Conservation (phyloP, 2,329 filamentous ascomycete species). For the Alternaria consortialis region DNA sequence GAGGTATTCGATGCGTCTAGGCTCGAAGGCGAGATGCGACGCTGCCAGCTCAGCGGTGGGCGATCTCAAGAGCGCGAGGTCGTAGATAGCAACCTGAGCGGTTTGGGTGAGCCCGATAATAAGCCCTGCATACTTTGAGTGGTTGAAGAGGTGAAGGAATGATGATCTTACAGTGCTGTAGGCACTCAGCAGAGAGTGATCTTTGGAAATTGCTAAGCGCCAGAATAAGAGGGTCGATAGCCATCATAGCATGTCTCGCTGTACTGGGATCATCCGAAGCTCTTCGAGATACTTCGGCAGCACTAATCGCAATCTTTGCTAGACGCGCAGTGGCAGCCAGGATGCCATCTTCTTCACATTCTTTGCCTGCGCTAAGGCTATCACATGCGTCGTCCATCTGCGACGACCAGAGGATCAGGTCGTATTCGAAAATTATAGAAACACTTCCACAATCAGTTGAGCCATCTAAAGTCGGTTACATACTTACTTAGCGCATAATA, state of each 20-base stretch:
- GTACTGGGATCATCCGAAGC: conserved; percentile 18
- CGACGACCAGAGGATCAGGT: conserved; percentile 65
- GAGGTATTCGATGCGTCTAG: conserved; percentile 25
- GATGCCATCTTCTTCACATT: conserved; percentile 61
- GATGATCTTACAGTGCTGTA: conserved; percentile 24
- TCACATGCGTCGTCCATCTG: conserved; percentile 67
- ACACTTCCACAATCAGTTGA: conserved; percentile 24
- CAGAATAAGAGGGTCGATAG: conserved; percentile 23
- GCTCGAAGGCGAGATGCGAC: conserved; percentile 5
- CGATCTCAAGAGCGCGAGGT: conserved; percentile 20
- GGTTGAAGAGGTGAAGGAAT: neutral
- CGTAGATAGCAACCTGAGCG: conserved; percentile 26
- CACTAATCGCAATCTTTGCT: conserved; percentile 34
- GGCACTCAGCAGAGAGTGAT: conserved; percentile 12
- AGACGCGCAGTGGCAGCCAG: conserved; percentile 56
- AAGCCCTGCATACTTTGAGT: conserved; percentile 13
- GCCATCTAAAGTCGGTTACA: neutral
- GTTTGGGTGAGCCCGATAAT: conserved; percentile 22
- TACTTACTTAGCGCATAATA: conserved; percentile 52
- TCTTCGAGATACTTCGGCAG: conserved; percentile 34
- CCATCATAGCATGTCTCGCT: conserved; percentile 17
- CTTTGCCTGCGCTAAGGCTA: conserved; percentile 56
- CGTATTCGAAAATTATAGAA: conserved; percentile 40
- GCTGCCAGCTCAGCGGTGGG: neutral
- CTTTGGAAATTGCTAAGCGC: conserved; percentile 20